Percentiles rank a stretch among this genome's conserved stretches.
These are phyloP conservation scores for Meredithiella fracta DNA, from an alignment of 2,329 filamentous ascomycete genomes.

Conservation along the genomic window DNA sequence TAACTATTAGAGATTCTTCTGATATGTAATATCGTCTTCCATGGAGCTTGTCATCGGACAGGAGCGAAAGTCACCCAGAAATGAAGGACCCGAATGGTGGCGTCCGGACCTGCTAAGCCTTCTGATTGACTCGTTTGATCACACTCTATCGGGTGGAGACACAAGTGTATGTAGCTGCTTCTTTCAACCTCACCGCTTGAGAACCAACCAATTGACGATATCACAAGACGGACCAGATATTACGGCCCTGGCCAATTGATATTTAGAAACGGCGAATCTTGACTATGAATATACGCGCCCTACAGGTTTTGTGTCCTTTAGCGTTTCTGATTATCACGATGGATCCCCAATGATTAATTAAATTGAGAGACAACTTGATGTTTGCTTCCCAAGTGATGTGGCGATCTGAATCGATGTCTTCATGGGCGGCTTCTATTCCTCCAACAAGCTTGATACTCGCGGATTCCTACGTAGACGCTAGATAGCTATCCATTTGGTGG, in stretches of 20 bases:
- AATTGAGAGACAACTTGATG: neutral
- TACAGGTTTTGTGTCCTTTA: neutral
- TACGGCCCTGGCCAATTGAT: no score
- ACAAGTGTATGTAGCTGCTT: neutral
- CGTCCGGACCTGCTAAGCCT: neutral
- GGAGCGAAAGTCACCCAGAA: neutral
- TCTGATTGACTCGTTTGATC: neutral
- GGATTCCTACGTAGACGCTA: neutral
- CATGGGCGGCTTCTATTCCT: neutral
- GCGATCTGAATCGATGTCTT: neutral
- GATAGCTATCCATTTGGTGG: neutral
- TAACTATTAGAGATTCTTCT: no score
- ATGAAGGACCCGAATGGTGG: neutral
- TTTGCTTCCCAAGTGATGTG: neutral
- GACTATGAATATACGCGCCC: neutral
- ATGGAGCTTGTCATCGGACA: neutral
- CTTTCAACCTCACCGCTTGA: neutral
- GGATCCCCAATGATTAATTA: neutral
- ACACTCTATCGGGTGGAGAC: neutral
- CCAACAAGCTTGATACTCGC: neutral
- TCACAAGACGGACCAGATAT: no score
- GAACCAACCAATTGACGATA: neutral
- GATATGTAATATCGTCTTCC: neutral
- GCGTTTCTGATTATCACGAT: neutral
- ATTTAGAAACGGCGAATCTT: neutral